Evolutionary conservation across 257 asterid species (phyloP).

Genomic region (Ligustrum vulgare): DNA sequence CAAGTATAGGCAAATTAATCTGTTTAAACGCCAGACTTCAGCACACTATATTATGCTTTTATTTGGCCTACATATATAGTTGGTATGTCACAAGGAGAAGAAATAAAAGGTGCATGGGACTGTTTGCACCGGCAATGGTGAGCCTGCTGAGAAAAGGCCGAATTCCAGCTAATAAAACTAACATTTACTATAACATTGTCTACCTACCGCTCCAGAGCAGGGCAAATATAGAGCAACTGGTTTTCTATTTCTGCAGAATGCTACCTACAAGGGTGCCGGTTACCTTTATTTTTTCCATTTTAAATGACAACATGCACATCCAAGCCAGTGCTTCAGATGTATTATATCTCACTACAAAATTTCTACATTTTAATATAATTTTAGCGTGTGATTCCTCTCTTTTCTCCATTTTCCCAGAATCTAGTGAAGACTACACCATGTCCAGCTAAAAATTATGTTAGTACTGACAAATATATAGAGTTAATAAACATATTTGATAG

Average conservation of each 20-base stretch:
- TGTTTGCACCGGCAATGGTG: neutral
- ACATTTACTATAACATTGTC: neutral
- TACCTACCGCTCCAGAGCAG: neutral
- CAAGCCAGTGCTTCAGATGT: neutral
- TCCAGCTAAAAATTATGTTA: neutral
- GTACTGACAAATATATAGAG: neutral
- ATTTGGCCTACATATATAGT: neutral
- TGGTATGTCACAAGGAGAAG: neutral
- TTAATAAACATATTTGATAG: neutral
- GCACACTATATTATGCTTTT: neutral
- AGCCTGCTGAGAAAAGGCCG: neutral
- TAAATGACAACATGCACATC: neutral
- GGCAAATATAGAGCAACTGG: neutral
- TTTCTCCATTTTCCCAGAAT: neutral
- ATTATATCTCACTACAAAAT: neutral
- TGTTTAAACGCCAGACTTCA: neutral
- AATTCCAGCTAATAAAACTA: neutral
- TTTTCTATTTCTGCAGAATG: neutral
- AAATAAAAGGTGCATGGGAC: neutral
- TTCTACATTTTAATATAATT: neutral
- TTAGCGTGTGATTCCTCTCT: neutral
- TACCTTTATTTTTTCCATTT: neutral
- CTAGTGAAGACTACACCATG: neutral
- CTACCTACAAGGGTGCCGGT: neutral
- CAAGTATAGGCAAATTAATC: slow-evolving; percentile 3